phyloP scores from a whole-genome alignment of 257 asterid species.

The Orobanche coerulescens region DNA sequence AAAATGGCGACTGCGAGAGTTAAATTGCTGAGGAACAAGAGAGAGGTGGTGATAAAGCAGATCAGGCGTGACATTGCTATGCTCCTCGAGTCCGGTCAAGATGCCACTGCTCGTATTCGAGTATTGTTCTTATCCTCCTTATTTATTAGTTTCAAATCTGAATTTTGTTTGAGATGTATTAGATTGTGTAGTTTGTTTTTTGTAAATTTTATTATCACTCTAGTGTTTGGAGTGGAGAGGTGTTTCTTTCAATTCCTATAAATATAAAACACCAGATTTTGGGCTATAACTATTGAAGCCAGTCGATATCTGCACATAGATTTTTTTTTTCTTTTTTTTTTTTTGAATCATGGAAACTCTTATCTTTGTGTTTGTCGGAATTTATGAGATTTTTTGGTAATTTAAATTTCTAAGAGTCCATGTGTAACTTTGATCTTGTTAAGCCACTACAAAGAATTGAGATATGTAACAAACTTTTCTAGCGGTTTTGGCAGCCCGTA shows the following conservation, averaged over 20 bases:
- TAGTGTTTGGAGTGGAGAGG: no score
- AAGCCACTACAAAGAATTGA: no score
- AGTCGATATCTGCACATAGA: no score
- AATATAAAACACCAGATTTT: background rate
- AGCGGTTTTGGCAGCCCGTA: no score
- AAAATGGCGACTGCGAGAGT: constrained; percentile 97
- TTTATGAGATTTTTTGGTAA: background rate
- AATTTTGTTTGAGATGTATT: background rate
- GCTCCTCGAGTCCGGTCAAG: constrained; percentile 85
- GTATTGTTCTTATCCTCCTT: constrained; percentile 24
- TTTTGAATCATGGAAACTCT: background rate
- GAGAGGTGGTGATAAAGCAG: constrained; percentile 86
- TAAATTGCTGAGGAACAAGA: constrained; percentile 89
- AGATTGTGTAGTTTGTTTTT: background rate
- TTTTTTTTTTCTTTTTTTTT: no score
- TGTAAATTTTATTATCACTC: no score
- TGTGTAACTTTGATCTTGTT: background rate
- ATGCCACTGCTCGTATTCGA: constrained; percentile 87
- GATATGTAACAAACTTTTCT: no score
- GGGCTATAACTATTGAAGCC: background rate
- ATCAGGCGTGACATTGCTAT: constrained; percentile 94
- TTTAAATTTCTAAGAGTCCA: background rate
- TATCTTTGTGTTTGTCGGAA: background rate
- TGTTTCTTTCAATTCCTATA: background rate
- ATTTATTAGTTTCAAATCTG: background rate